These are phyloP conservation scores for Mimosa bimucronata DNA, from an alignment of 306 rosid genomes.

Conservation along the genomic window DNA sequence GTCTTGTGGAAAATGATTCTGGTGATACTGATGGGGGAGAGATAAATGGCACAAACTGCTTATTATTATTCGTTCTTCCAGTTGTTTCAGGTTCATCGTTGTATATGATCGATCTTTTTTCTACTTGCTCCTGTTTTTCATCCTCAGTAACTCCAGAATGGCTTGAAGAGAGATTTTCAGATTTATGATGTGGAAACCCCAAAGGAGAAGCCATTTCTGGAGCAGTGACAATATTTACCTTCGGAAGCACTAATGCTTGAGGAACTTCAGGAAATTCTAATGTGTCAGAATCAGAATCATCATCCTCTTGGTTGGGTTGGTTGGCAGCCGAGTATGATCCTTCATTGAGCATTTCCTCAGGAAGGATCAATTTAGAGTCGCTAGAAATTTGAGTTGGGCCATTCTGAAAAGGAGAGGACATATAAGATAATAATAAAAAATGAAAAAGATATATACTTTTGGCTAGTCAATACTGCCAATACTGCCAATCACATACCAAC, in stretches of 20 bases:
- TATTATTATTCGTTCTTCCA: conserved; percentile 57
- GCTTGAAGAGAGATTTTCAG: conserved; percentile 43
- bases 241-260: conserved; percentile 44
- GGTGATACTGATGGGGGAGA: conserved; percentile 60
- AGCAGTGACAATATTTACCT: conserved; percentile 54
- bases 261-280: conserved; percentile 84
- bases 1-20: conserved; percentile 49
- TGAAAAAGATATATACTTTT: neutral
- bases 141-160: conserved; percentile 43
- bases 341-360: conserved; percentile 73
- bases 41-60: conserved; percentile 85
- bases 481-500: conserved; percentile 54
- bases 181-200: conserved; percentile 42
- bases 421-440: conserved; percentile 3
- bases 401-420: conserved; percentile 56
- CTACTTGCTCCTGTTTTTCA: conserved; percentile 39
- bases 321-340: conserved; percentile 34
- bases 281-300: conserved; percentile 49
- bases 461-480: conserved; percentile 18
- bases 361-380: conserved; percentile 68
- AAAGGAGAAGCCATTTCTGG: conserved; percentile 51
- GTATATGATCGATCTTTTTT: conserved; percentile 38
- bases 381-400: conserved; percentile 66
- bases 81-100: conserved; percentile 53
- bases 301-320: conserved; percentile 49